Base-by-base conservation (phyloP, 2,329 filamentous ascomycete genomes). In the Neospermospora avenae region DNA sequence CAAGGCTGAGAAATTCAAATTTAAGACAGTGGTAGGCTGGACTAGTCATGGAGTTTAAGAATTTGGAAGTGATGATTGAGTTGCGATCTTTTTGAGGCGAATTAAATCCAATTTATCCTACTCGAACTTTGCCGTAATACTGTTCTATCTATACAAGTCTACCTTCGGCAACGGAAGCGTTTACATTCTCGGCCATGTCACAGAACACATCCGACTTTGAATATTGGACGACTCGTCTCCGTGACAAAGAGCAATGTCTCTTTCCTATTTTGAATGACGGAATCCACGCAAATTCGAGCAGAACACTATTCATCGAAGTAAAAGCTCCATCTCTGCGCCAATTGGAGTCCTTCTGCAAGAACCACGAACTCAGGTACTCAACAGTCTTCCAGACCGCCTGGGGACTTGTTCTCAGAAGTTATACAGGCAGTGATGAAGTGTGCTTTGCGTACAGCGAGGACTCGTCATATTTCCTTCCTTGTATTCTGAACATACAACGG, bases 331-430 rank as follows among this genome's bases (percentile, higher is more conserved):
- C 34, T 4, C 31, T 18, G 7, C 25, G 34, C 35, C 35, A 16
- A 7, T 20, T 57, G 55, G 13, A 57, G 24, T 16, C 31, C 18
- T 67, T 72, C 4, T 81, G 78, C 58, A 75, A 77, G 35, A 65
- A 70, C 10, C 69, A 63, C n/a, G 66, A 69, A 0, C 65, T 76
- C 3, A 76, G 74, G 2, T 58, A 75, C 24, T 71, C 73, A 10
- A 76, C 72, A 45, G 48, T 76, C 14, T 70, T 75, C 1, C 68
- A 75, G 14, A 68, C 72, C 13, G 74, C 72, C n/a, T 77, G 76
- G 76, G 74, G 74, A 7, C 66, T 77, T 11, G 72, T 74, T 14
- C 2, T 69, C 70, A 10, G 81, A 77, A 61, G 75, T 76, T 58
- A 68, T 69, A 20, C 70, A 56, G 41, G 67, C 64, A 0, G 63